Percentiles rank a stretch among this genome's conserved stretches.
phyloP scores from a whole-genome alignment of 805 yeast genomes.

The Lipomyces orientalis region DNA sequence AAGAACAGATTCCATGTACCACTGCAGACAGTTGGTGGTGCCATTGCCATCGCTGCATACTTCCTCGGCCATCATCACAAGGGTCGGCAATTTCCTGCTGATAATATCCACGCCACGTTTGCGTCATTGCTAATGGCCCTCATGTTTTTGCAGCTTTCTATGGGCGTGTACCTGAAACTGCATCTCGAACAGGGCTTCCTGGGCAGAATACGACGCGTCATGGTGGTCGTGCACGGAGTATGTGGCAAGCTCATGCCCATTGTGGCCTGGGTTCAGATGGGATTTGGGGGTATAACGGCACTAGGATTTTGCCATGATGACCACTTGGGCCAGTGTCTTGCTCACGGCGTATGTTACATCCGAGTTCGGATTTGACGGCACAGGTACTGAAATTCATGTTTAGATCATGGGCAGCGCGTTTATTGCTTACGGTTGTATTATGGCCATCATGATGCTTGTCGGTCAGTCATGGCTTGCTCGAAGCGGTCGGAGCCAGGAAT shows the following conservation, averaged over 20 bases:
- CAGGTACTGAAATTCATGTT: background rate
- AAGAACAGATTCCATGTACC: slow-evolving; percentile 48
- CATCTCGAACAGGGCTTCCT: slow-evolving; percentile 47
- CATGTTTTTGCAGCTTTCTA: slow-evolving; percentile 43
- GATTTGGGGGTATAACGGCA: slow-evolving; percentile 81
- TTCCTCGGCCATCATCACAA: slow-evolving; percentile 49
- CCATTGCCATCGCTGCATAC: slow-evolving; percentile 48
- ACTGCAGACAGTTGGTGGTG: slow-evolving; percentile 46
- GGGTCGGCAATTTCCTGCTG: slow-evolving; percentile 46
- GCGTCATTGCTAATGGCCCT: slow-evolving; percentile 46
- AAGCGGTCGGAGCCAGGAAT: slow-evolving; percentile 71
- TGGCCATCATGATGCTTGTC: slow-evolving; percentile 67
- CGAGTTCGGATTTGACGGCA: background rate
- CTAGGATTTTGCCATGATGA: slow-evolving; percentile 84
- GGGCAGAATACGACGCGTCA: slow-evolving; percentile 43
- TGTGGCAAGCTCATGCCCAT: slow-evolving; percentile 46
- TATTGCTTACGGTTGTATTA: slow-evolving; percentile 75
- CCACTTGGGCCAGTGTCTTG: slow-evolving; percentile 93
- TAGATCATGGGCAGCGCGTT: slow-evolving; percentile 89
- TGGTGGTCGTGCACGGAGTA: slow-evolving; percentile 46
- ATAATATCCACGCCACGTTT: slow-evolving; percentile 47
- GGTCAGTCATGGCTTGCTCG: slow-evolving; percentile 64
- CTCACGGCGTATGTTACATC: slow-evolving; percentile 65
- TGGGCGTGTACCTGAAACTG: slow-evolving; percentile 48
- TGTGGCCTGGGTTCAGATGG: slow-evolving; percentile 76